phyloP scores from a whole-genome alignment of 139 green algal species.

The Micromonas commoda region DNA sequence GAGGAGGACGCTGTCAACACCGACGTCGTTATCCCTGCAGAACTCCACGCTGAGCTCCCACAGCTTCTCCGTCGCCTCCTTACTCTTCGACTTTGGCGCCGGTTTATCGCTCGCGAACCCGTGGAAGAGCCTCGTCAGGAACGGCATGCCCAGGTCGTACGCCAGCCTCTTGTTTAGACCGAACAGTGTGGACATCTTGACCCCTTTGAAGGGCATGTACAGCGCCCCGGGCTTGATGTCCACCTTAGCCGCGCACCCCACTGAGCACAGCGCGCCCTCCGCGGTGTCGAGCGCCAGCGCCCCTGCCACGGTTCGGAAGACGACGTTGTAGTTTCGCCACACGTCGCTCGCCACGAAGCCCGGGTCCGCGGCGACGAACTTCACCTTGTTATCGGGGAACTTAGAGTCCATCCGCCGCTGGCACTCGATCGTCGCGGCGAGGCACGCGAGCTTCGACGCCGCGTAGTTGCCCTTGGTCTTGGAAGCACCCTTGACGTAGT shows the following conservation, averaged over 20 bases:
- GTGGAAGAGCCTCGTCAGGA: constrained; percentile 8
- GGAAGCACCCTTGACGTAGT: constrained; percentile 15
- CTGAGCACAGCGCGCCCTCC: constrained; percentile 16
- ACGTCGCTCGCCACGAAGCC: constrained; percentile 18
- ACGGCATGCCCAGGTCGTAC: constrained; percentile 19
- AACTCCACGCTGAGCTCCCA: constrained; percentile 20
- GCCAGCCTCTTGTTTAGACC: constrained; percentile 1
- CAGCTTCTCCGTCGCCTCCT: constrained; percentile 1
- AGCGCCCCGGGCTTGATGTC: constrained; percentile 13
- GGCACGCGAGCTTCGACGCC: constrained; percentile 22
- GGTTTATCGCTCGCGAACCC: constrained; percentile 4
- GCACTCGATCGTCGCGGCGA: constrained; percentile 10
- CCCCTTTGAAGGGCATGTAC: constrained; percentile 23
- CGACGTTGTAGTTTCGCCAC: constrained; percentile 25
- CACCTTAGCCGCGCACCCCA: neutral
- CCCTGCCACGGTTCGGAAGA: neutral
- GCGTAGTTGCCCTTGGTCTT: constrained; percentile 30
- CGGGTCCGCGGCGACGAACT: constrained; percentile 16
- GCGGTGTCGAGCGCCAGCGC: neutral
- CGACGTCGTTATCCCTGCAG: constrained; percentile 9
- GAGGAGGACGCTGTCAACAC: neutral
- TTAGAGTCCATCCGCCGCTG: constrained; percentile 1
- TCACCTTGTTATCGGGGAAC: constrained; percentile 20
- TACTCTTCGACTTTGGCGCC: constrained; percentile 12
- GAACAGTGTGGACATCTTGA: constrained; percentile 15